Conservation (phyloP, 345 rosid species). For the Acer campestre region DNA sequence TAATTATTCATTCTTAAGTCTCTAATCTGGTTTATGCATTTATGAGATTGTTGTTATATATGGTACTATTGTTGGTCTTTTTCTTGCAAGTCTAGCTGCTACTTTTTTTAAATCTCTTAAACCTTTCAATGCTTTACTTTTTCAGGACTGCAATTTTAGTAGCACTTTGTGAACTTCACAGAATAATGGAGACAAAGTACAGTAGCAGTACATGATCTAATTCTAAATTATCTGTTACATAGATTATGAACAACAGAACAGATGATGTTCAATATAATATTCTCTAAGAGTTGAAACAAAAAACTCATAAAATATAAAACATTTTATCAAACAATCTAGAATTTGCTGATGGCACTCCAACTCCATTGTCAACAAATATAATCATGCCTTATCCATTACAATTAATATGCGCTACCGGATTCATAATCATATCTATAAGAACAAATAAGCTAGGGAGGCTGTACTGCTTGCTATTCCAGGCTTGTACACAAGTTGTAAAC, state of each 20-base stretch:
- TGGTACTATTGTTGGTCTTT: neutral
- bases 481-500: neutral
- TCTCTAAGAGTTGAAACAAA: neutral
- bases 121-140: neutral
- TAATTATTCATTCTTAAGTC: too few relatives aligned
- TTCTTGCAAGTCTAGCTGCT: neutral
- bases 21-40: too few relatives aligned
- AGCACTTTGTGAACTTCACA: constrained; percentile 4
- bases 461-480: neutral
- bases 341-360: neutral
- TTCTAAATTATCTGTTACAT: neutral
- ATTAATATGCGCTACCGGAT: neutral
- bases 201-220: neutral
- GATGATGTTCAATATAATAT: neutral
- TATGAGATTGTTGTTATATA: neutral
- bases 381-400: neutral
- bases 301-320: neutral
- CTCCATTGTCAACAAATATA: neutral
- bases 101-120: neutral
- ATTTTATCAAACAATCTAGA: neutral
- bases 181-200: constrained; percentile 2
- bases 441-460: neutral
- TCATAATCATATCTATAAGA: too few relatives aligned
- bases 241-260: neutral
- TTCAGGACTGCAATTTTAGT: neutral